These are phyloP conservation scores for Raddia guianensis DNA, from an alignment of 176 grass and related monocot species.

Conservation along the genomic window DNA sequence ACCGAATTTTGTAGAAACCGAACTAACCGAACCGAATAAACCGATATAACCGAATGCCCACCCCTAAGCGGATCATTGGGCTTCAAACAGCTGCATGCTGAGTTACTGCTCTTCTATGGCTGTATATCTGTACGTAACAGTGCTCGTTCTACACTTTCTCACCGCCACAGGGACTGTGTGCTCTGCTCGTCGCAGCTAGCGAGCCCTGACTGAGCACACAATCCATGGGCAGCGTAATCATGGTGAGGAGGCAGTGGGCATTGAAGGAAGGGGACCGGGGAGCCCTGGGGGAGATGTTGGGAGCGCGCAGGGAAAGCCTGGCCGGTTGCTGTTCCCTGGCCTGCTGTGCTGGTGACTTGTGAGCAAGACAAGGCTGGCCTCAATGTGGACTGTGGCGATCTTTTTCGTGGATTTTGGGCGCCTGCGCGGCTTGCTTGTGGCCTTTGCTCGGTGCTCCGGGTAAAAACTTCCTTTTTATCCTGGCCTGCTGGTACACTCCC, in stretches of 20 bases:
- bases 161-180: not conserved
- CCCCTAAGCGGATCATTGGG: not conserved
- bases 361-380: conserved; percentile 46
- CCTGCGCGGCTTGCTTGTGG: not conserved
- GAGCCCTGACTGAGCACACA: not conserved
- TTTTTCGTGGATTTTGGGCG: conserved; percentile 41
- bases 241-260: conserved; percentile 21
- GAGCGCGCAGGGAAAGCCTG: not conserved
- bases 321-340: conserved; percentile 24
- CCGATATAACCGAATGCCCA: too few species aligned
- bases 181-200: not conserved
- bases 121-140: conserved; percentile 26
- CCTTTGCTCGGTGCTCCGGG: not conserved
- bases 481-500: too few species aligned
- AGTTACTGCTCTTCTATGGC: not conserved
- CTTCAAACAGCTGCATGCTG: conserved; percentile 20
- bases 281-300: not conserved
- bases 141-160: conserved; percentile 5
- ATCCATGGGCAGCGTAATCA: conserved; percentile 39
- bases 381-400: conserved; percentile 45
- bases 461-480: not conserved
- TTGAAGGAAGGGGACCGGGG: conserved; percentile 27
- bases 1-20: too few species aligned
- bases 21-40: too few species aligned
- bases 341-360: conserved; percentile 46